A percentile compares a stretch with the other conserved stretches of the same genome.
These are phyloP conservation scores for Trichoderma breve DNA, from an alignment of 2,329 filamentous ascomycete species.

Conservation along the genomic window DNA sequence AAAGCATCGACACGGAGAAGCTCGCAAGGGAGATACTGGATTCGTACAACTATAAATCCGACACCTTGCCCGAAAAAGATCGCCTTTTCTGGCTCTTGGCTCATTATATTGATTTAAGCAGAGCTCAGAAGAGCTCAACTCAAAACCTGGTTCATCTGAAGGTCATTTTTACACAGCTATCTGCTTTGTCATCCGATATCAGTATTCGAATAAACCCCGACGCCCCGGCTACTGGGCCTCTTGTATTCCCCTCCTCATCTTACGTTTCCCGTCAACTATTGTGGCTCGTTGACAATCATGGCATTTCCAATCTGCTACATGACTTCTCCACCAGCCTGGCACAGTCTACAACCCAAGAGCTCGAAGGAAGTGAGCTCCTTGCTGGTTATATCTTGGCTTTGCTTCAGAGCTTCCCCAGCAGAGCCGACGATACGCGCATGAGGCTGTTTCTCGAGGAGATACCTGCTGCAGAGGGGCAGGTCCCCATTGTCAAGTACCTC, in stretches of 20 bases:
- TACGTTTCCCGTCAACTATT: constrained; percentile 66
- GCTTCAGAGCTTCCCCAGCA: constrained; percentile 76
- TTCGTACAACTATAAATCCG: constrained; percentile 22
- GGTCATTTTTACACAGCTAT: constrained; percentile 54
- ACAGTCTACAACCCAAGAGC: constrained; percentile 32
- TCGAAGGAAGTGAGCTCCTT: constrained; percentile 59
- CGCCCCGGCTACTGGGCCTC: constrained; percentile 24
- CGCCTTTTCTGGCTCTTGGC: constrained; percentile 63
- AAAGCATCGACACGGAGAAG: constrained; percentile 37
- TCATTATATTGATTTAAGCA: constrained; percentile 61
- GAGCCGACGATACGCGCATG: constrained; percentile 89
- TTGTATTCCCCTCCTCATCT: constrained; percentile 38
- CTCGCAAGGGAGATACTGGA: constrained; percentile 40
- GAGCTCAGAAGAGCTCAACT: constrained; percentile 34
- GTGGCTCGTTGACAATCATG: constrained; percentile 71
- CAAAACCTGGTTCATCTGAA: constrained; percentile 46
- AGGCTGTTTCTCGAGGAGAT: constrained; percentile 69
- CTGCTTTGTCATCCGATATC: constrained; percentile 51
- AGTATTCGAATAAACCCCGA: constrained; percentile 40
- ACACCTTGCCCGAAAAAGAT: constrained; percentile 33
- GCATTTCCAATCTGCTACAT: constrained; percentile 55
- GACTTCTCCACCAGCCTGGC: constrained; percentile 35
- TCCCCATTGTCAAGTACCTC: constrained; percentile 64
- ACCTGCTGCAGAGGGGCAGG: constrained; percentile 51
- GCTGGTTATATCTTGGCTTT: constrained; percentile 86